Percentiles rank a stretch among this genome's conserved stretches.
These are phyloP conservation scores for Pyrenula massariospora DNA, from an alignment of 495 filamentous ascomycete genomes.

Conservation along the genomic window DNA sequence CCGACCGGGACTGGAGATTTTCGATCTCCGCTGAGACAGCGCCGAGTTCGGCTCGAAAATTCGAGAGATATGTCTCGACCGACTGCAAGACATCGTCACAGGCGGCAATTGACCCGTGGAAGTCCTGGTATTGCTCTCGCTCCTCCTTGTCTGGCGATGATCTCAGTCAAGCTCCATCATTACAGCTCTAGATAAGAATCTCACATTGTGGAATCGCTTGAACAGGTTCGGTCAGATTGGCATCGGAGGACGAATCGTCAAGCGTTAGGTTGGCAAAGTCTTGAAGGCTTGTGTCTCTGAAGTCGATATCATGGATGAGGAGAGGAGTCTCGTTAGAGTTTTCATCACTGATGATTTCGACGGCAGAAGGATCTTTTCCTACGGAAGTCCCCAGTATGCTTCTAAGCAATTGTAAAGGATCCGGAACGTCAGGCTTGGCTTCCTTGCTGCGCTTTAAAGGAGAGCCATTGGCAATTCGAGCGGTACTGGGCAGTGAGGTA, in stretches of 20 bases:
- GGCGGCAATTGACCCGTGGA: constrained; percentile 76
- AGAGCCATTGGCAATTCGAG: constrained; percentile 53
- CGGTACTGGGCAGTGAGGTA: constrained; percentile 52
- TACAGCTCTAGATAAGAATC: constrained; percentile 11
- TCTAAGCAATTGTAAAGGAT: constrained; percentile 64
- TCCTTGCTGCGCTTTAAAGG: constrained; percentile 43
- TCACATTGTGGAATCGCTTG: constrained; percentile 72
- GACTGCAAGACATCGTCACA: constrained; percentile 91
- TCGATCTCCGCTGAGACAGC: constrained; percentile 92
- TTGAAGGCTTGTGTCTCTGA: constrained; percentile 60
- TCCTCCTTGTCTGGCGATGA: constrained; percentile 61
- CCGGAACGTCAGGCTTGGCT: constrained; percentile 39
- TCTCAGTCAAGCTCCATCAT: constrained; percentile 9
- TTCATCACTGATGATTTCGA: constrained; percentile 2
- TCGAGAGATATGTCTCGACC: constrained; percentile 81
- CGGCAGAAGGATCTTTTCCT: constrained; percentile 18
- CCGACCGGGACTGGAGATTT: constrained; percentile 75
- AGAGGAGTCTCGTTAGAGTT: constrained; percentile 21
- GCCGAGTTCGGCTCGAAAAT: constrained; percentile 85
- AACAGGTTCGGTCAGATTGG: constrained; percentile 16
- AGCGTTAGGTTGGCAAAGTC: constrained; percentile 44
- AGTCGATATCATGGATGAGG: constrained; percentile 59
- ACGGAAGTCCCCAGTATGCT: constrained; percentile 50
- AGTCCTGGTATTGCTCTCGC: constrained; percentile 78
- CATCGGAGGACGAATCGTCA: background rate